Conservation (phyloP, 331 rosid species). For the Spiraea crenata region DNA sequence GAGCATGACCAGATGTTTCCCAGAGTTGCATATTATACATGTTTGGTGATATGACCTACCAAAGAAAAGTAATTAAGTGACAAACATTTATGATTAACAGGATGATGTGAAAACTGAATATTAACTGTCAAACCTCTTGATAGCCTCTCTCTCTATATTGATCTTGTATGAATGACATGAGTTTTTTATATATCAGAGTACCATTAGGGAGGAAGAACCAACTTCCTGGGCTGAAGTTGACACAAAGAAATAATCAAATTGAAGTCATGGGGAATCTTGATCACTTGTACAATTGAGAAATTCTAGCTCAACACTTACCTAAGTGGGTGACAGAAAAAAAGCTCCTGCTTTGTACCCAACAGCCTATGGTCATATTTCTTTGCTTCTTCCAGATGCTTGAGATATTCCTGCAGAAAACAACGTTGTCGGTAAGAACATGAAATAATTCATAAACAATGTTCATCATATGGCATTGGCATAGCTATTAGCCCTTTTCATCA, state of each 20-base stretch:
- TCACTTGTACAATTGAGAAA: not conserved
- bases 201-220: constrained; percentile 99
- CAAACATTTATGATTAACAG: not conserved
- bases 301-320: constrained; percentile 39
- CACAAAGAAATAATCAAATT: constrained; percentile 18
- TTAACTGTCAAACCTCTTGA: constrained; percentile 65
- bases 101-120: constrained; percentile 22
- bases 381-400: constrained; percentile 77
- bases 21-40: constrained; percentile 94
- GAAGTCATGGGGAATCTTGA: constrained; percentile 16
- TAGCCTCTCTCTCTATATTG: constrained; percentile 88
- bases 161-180: constrained; percentile 68
- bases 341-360: constrained; percentile 91
- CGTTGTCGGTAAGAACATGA: constrained; percentile 9
- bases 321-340: constrained; percentile 87
- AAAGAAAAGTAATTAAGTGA: constrained; percentile 32
- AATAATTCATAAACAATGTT: not conserved
- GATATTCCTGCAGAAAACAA: constrained; percentile 53
- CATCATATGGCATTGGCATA: not conserved
- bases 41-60: constrained; percentile 91
- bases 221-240: constrained; percentile 82
- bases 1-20: constrained; percentile 98
- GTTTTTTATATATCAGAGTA: constrained; percentile 73
- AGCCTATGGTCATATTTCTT: constrained; percentile 91
- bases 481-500: not conserved